Base-by-base conservation (phyloP, 495 filamentous ascomycete species). In the Achaetomiella virescens region DNA sequence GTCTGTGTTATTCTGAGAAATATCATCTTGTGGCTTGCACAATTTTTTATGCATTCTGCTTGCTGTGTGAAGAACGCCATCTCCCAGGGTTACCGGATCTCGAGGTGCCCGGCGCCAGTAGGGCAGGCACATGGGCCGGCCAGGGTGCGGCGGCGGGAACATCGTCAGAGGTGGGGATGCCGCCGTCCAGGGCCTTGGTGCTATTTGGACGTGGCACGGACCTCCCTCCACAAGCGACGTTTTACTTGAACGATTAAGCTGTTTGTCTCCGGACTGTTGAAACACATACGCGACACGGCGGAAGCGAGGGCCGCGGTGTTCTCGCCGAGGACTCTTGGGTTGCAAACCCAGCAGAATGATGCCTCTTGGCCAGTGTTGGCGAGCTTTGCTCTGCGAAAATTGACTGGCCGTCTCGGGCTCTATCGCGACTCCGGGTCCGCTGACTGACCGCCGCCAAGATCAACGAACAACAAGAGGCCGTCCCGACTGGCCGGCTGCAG, bases 341-440 rank as follows among this genome's bases (percentile, higher is more conserved):
- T 31, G 27, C 27, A 31, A 31, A 31, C 4, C 27, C 27, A 31
- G 4, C 5, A 4, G 27, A 9, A 11, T 15, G 36, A 17, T 38
- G 36, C 12, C 36, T 38, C 38, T 41, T 41, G 38, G 38, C 15
- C 17, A 20, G 38, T 17, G 38, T 41, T 6, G 14, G 14, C 10
- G 12, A 12, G 14, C 36, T 38, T 38, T 11, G 36, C 36, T n/a
- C 36, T 12, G 14, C 14, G 36, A 5, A 11, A 11, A 38, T 18
- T 15, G 18, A 5, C 2, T 5, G 11, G 12, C 12, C 2, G 38
- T 15, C 42, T 54, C 52, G 52, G 41, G 41, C 38, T 46, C 22
- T n/a, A 10, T 37, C 41, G 52, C 52, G 38, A 54, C 21, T 38
- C 52, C 52, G 52, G 46, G 29, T 24, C 52, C 52, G 52, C 17